Percentiles rank a stretch among this genome's conserved stretches.
phyloP scores from a whole-genome alignment of 805 yeast species.

The Hanseniaspora meyeri region DNA sequence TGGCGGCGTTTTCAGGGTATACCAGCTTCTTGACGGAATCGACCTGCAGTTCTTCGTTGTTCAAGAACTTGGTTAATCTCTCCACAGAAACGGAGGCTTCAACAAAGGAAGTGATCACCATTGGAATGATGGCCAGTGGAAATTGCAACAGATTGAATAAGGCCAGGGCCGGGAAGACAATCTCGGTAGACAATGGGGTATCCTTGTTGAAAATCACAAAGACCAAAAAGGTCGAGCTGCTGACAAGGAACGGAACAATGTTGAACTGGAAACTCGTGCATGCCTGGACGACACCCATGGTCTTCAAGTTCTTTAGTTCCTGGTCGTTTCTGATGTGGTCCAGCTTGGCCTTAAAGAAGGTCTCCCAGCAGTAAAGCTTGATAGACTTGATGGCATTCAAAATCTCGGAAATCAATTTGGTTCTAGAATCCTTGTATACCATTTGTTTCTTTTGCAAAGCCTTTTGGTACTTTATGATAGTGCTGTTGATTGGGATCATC shows the following conservation, averaged over 20 bases:
- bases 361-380: constrained; percentile 93
- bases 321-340: constrained; percentile 75
- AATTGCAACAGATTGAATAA: constrained; percentile 77
- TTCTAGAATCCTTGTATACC: constrained; percentile 83
- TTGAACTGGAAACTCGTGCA: constrained; percentile 65
- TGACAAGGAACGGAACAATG: constrained; percentile 78
- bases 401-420: constrained; percentile 77
- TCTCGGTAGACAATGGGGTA: constrained; percentile 69
- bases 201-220: constrained; percentile 49
- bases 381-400: constrained; percentile 83
- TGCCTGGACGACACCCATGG: constrained; percentile 62
- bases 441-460: constrained; percentile 70
- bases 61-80: constrained; percentile 63
- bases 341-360: constrained; percentile 62
- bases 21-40: constrained; percentile 45
- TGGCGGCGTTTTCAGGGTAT: constrained; percentile 32
- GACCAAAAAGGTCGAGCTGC: constrained; percentile 77
- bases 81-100: constrained; percentile 78
- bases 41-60: constrained; percentile 67
- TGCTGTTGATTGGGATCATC: constrained; percentile 69
- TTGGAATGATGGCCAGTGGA: constrained; percentile 88
- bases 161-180: constrained; percentile 83
- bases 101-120: constrained; percentile 70
- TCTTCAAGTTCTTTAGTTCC: constrained; percentile 64
- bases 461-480: constrained; percentile 56